Base-by-base conservation (phyloP, 73 alveolate genomes). In the Paramecium primaurelia region DNA sequence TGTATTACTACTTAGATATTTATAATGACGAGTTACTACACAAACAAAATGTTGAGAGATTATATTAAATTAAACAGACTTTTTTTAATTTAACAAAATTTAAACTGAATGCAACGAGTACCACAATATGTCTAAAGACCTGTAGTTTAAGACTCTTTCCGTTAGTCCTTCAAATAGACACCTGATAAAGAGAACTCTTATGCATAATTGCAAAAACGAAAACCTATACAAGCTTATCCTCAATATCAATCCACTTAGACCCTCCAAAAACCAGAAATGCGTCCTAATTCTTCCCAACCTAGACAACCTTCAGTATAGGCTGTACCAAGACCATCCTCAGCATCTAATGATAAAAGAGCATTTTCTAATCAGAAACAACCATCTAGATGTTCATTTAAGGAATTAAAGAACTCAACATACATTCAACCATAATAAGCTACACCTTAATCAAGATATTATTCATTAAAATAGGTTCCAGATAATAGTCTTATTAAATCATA, bases 181-280 rank as follows among this genome's bases (percentile, higher is more conserved):
- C 87, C 87, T 40, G 91, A 80, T 47, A 80, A 80, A 44, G 91
- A 80, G 75, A 80, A 80, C 58, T 45, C 91, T 5, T 80, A 80
- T 47, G 75, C 91, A 40, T 64, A 80, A 80, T 18, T 80, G 12
- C 73, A 80, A 36, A 80, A 80, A 47, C 71, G 91, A 20, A 80
- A 80, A 80, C 71, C 58, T 2, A 25, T 32, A 26, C 18, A 40
- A 49, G 91, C 75, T 40, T 73, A 73, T 37, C 91, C 91, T 10
- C 26, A 25, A 42, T 80, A 80, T 26, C 73, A 80, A 47, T 42
- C 75, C 5, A 44, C 75, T 45, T 45, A 80, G 45, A 44, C 59
- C 58, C 47, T 73, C 54, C 87, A 34, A 37, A 80, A 80, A 64
- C 71, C 71, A 26, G 91, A 80, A 80, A 80, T 80, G 91, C 71